Evolutionary conservation across 257 asterid species (phyloP).

Genomic region (Oldenlandia corymbosa): DNA sequence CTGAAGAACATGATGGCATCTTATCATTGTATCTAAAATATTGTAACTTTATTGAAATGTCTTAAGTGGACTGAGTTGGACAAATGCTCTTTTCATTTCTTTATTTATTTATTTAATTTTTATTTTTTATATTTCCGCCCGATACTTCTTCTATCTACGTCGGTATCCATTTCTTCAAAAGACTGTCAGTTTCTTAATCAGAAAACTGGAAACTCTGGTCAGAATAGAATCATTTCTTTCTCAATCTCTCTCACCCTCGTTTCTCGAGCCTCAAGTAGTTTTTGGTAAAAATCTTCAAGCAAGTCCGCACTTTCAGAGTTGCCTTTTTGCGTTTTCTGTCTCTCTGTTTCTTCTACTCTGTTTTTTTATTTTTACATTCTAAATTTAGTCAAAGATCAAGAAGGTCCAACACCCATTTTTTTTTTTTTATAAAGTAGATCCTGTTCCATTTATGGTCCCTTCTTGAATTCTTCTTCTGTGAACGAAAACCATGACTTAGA

Average conservation of each 20-base stretch:
- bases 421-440: not conserved
- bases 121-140: slow-evolving; percentile 10
- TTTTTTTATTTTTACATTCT: slow-evolving; percentile 23
- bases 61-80: slow-evolving; percentile 5
- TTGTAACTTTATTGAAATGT: not conserved
- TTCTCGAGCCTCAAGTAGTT: slow-evolving; percentile 9
- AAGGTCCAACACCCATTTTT: not conserved
- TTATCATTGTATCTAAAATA: not conserved
- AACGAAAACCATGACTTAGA: slow-evolving; percentile 1
- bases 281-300: not conserved
- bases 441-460: slow-evolving; percentile 3
- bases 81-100: not conserved
- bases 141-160: slow-evolving; percentile 49
- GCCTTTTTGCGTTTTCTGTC: too few relatives aligned
- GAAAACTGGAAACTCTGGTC: slow-evolving; percentile 14
- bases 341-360: slow-evolving; percentile 23
- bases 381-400: not conserved
- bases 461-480: not conserved
- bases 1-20: slow-evolving; percentile 6
- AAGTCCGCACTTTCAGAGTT: too few relatives aligned
- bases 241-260: slow-evolving; percentile 24
- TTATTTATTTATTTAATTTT: not conserved
- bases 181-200: slow-evolving; percentile 27
- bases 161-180: slow-evolving; percentile 22
- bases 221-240: slow-evolving; percentile 14